Evolutionary conservation across 106 monocot genomes (phyloP).

Genomic region (Apostasia ramifera): DNA sequence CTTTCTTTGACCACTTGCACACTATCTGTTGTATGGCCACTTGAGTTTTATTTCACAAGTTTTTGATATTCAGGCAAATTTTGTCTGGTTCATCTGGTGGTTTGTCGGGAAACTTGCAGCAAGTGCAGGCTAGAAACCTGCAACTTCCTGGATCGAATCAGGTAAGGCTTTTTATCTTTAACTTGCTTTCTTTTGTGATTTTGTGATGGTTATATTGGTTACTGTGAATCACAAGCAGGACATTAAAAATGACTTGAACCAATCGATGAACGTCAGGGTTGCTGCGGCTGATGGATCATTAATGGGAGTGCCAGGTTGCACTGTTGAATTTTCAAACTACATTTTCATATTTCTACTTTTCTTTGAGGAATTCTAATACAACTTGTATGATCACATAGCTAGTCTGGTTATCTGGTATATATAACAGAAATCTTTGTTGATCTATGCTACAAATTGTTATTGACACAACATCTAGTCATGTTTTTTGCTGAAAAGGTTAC

Average conservation of each 20-base stretch:
- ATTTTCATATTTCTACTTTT: neutral
- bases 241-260: constrained; percentile 79
- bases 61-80: constrained; percentile 48
- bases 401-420: too few relatives aligned
- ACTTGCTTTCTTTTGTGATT: neutral
- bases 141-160: constrained; percentile 64
- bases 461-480: too few relatives aligned
- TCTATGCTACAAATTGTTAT: too few relatives aligned
- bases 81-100: constrained; percentile 67
- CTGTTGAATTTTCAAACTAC: neutral
- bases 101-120: constrained; percentile 61
- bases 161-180: constrained; percentile 24
- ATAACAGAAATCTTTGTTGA: too few relatives aligned
- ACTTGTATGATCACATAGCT: too few relatives aligned
- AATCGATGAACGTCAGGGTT: constrained; percentile 60
- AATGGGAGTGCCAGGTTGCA: constrained; percentile 68
- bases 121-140: constrained; percentile 67
- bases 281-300: constrained; percentile 70
- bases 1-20: neutral
- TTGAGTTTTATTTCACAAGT: neutral
- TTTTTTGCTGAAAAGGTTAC: too few relatives aligned
- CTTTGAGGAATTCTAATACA: too few relatives aligned
- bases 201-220: neutral
- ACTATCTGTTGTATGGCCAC: neutral
- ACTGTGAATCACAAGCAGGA: constrained; percentile 24